These are phyloP conservation scores for Phytopythium delawarense DNA, from an alignment of 352 stramenopile genomes.

Conservation along the genomic window DNA sequence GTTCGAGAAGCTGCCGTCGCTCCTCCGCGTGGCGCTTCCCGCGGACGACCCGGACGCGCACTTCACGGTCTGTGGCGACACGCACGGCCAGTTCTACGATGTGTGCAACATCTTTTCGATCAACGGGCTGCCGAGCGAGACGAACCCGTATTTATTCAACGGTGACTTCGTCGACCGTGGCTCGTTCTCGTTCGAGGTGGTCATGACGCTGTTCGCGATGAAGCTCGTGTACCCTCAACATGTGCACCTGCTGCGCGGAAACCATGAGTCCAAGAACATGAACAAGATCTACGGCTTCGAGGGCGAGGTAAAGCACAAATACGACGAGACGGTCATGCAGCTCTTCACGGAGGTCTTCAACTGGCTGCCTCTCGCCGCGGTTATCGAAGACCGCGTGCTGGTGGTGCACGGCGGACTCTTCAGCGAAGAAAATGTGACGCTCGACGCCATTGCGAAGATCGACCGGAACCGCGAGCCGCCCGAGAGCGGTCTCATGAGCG, in stretches of 20 bases:
- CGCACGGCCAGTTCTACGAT: conserved; percentile 99
- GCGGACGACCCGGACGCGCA: conserved; percentile 50
- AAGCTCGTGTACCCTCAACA: conserved; percentile 93
- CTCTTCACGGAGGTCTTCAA: conserved; percentile 99
- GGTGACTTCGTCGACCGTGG: conserved; percentile 99
- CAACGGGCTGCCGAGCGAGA: conserved; percentile 93
- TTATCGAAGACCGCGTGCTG: conserved; percentile 94
- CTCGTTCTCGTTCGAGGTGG: conserved; percentile 98
- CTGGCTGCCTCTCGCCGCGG: conserved; percentile 92
- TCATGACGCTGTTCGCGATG: conserved; percentile 96
- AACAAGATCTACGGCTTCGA: conserved; percentile 99
- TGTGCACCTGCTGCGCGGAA: conserved; percentile 94
- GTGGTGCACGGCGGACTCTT: conserved; percentile 98
- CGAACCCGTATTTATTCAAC: conserved; percentile 99
- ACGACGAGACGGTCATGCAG: conserved; percentile 98
- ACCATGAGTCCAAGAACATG: conserved; percentile 99
- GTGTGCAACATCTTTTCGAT: conserved; percentile 99
- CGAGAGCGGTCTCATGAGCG: conserved; percentile 90
- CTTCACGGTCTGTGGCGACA: conserved; percentile 98
- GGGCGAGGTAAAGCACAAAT: conserved; percentile 99
- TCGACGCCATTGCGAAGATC: conserved; percentile 95
- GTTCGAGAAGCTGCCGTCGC: conserved; percentile 85
- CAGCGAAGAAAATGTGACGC: conserved; percentile 90
- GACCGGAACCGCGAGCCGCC: conserved; percentile 94
- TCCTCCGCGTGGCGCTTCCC: conserved; percentile 84